Conservation (phyloP, 768 basidiomycete genomes). For the Lyophyllum atratum region DNA sequence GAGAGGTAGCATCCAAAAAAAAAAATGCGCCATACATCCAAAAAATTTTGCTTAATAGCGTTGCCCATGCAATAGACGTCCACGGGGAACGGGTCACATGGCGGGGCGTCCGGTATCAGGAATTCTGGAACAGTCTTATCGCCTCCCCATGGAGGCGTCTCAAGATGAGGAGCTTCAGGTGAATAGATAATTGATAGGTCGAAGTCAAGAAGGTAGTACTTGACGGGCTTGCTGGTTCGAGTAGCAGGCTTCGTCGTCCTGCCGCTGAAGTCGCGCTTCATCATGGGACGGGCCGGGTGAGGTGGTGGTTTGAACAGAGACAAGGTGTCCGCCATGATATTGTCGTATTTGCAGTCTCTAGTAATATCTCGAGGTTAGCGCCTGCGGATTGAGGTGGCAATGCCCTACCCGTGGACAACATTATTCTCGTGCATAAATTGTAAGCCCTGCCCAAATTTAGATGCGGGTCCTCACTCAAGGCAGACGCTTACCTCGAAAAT, state of each 20-base stretch:
- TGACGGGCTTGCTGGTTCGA: conserved; percentile 18
- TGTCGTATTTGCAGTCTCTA: conserved; percentile 18
- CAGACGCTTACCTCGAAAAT: conserved; percentile 28
- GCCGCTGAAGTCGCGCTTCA: conserved; percentile 9
- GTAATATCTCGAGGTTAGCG: neutral
- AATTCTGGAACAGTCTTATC: too few species aligned
- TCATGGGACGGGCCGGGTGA: conserved; percentile 6
- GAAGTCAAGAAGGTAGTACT: conserved; percentile 15
- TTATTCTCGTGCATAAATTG: conserved; percentile 35
- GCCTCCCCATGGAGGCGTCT: conserved; percentile 3
- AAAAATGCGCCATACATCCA: too few species aligned
- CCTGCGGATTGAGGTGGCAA: neutral
- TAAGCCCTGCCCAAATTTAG: conserved; percentile 23
- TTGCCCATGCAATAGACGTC: conserved; percentile 8
- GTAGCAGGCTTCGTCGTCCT: neutral
- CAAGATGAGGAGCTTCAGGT: neutral
- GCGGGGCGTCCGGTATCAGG: neutral
- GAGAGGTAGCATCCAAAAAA: too few species aligned
- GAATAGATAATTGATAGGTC: neutral
- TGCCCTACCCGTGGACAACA: conserved; percentile 31
- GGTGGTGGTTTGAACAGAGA: conserved; percentile 8
- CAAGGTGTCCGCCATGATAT: conserved; percentile 18
- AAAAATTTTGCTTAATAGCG: neutral
- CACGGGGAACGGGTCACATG: conserved; percentile 8
- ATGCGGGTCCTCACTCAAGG: conserved; percentile 9